Base-by-base conservation (phyloP, 2,329 filamentous ascomycete species). In the Fusarium clavum region DNA sequence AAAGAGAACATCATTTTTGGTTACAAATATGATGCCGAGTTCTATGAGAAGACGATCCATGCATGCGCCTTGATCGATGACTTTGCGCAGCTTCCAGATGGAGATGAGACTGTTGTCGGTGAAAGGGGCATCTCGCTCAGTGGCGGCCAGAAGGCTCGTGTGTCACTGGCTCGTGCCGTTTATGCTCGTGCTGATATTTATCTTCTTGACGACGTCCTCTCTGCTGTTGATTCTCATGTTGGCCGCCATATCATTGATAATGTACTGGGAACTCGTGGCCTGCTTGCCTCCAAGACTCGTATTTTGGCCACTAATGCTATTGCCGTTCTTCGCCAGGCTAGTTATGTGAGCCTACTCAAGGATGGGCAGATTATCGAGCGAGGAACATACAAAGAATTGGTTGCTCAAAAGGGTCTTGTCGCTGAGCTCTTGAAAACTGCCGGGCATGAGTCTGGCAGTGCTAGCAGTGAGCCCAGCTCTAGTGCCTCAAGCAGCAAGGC, bases 111-210 rank as follows among this genome's bases (percentile, higher is more conserved):
- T 0, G 92, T 98, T 76, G 97, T 99, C 40, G 96, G 96, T 61
- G 97, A 99, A 82, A 91, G 96, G 69, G 96, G 96, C 43, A 99
- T 99, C 62, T 98, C 95, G 4, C 84, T 99, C 25, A 98, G 94
- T 69, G 95, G 95, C 71, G 96, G 97, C 8, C 96, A 99, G 78
- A 99, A 98, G 82, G 95, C 96, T 58, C 92, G 96, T 67, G 86
- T 99, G 65, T 95, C 94, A 16, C 85, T 99, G 57, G 96, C 96
- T 43, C 89, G 96, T 78, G 95, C 97, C 30, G 96, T 99, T 2
- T 99, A 99, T 77, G 94, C 97, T 54, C 89, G 96, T 73, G 94
- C 96, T n/a, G 97, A 99, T 78, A 90, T 99, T 52, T 98, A 98
- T 77, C 86, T 99, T 14, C 86, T 99, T 13, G 96, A 99, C 73